A percentile compares a stretch with the other conserved stretches of the same genome.
Evolutionary conservation across 2,329 filamentous ascomycete species (phyloP).

Genomic region (Neopestalotiopsis clavispora): DNA sequence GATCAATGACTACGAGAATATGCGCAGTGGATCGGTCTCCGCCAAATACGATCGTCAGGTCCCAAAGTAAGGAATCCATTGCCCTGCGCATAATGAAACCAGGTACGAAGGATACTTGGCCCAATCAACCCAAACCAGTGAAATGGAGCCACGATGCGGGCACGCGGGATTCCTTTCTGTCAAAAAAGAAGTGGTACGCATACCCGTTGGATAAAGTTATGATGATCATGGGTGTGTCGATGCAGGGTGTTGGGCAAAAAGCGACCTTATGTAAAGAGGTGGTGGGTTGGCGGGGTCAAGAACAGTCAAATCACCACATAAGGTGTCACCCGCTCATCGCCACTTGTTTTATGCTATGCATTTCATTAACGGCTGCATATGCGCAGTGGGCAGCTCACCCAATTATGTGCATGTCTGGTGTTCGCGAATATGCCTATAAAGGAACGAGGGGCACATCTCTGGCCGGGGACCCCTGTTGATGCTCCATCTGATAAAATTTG

Average conservation of each 20-base stretch:
- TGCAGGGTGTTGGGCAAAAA: neutral
- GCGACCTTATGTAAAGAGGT: too few relatives aligned
- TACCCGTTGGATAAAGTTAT: neutral
- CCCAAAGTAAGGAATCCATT: neutral
- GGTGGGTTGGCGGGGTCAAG: too few relatives aligned
- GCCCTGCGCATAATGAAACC: neutral
- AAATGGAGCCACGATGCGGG: neutral
- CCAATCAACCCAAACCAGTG: too few relatives aligned
- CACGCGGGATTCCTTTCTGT: neutral
- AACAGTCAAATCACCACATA: neutral
- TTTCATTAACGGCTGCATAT: neutral
- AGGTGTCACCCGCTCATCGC: neutral
- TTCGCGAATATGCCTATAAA: neutral
- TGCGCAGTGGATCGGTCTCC: neutral
- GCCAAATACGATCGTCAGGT: neutral
- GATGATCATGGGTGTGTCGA: neutral
- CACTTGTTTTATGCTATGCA: neutral
- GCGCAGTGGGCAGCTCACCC: neutral
- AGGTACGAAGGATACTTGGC: neutral
- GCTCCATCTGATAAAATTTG: conserved; percentile 14
- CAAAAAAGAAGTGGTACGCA: neutral
- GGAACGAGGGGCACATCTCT: neutral
- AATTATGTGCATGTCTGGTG: neutral
- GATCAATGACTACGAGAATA: neutral
- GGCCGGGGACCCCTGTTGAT: neutral